Base-by-base conservation (phyloP, 2,329 filamentous ascomycete genomes). In the Diaporthe vaccinii region DNA sequence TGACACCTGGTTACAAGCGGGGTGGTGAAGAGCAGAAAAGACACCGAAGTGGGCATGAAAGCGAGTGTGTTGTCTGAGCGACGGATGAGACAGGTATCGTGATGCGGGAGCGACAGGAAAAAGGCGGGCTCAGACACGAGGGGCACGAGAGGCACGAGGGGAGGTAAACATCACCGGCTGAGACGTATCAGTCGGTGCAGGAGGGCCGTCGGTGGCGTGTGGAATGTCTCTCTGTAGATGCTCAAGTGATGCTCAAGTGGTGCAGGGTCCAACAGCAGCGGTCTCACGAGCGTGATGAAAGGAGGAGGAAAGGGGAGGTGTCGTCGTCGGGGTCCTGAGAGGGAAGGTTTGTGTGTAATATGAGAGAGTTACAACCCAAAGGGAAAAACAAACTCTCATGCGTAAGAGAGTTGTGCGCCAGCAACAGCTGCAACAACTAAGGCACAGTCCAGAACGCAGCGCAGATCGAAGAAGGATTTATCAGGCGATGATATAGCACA, bases 251-350 rank as follows among this genome's bases (percentile, higher is more conserved):
- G 61, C 25, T 65, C 61, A 36, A 49, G 61, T 76, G 46, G 65
- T 65, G 62, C 74, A 76, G n/a, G 59, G 62, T 51, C 46, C 46
- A 55, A 61, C 65, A 70, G 62, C 41, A n/a, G 28, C 39, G 53
- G 74, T 73, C 34, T 75, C 70, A 74, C 74, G 46, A 71, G 65
- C 57, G 68, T 68, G 57, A 65, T 74, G 72, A 76, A 74, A 74
- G 59, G 74, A 67, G 46, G 65, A 53, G 15, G 15, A 28, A 22
- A 22, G 34, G 12, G 34, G 57, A 68, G 6, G 55, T 17, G 61
- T 31, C n/a, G 20, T 53, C 31, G 46, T 49, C 34, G 58, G 36
- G 49, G 39, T 22, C 7, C 15, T 44, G 28, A 41, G 17, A 39
- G 22, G 41, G 36, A 41, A 62, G 41, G 53, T 53, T 62, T 65